These are phyloP conservation scores for Aegilops speltoides DNA, from an alignment of 176 grass and related monocot genomes.

Conservation along the genomic window DNA sequence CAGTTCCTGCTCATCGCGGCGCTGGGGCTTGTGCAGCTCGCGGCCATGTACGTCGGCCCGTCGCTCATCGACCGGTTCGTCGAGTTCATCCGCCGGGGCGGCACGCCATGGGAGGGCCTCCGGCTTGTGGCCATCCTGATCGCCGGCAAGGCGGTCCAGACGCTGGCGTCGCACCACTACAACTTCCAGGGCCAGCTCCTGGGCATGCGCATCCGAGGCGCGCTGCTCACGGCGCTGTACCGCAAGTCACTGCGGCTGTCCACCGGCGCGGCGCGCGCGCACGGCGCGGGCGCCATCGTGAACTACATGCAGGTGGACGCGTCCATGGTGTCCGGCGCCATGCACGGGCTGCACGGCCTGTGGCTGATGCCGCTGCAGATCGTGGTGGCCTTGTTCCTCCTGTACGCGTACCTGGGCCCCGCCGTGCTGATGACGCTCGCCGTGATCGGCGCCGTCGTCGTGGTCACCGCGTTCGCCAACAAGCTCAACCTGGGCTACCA, in stretches of 20 bases:
- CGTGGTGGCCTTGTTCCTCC: constrained; percentile 42
- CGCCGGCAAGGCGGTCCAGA: constrained; percentile 43
- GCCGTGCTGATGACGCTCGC: constrained; percentile 48
- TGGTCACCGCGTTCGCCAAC: constrained; percentile 40
- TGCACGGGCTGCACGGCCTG: constrained; percentile 45
- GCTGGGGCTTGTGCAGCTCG: constrained; percentile 25
- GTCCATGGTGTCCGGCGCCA: constrained; percentile 39
- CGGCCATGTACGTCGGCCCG: constrained; percentile 42
- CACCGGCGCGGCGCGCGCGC: constrained; percentile 42
- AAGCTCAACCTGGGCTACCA: constrained; percentile 45
- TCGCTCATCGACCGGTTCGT: constrained; percentile 40
- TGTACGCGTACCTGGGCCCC: constrained; percentile 51
- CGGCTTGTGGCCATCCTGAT: constrained; percentile 42
- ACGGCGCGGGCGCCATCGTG: constrained; percentile 61
- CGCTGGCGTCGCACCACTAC: constrained; percentile 59
- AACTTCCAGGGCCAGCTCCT: constrained; percentile 60
- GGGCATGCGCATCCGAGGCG: constrained; percentile 69
- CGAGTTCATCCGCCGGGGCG: constrained; percentile 33
- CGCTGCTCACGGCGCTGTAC: constrained; percentile 67
- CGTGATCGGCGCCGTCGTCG: constrained; percentile 36
- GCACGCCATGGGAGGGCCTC: constrained; percentile 35
- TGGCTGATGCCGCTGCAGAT: constrained; percentile 80
- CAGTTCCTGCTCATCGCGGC: constrained; percentile 25
- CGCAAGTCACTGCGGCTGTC: constrained; percentile 65
- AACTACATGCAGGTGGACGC: constrained; percentile 77